phyloP scores from a whole-genome alignment of 1,139 yeast species.

The Candida pseudocylindracea region DNA sequence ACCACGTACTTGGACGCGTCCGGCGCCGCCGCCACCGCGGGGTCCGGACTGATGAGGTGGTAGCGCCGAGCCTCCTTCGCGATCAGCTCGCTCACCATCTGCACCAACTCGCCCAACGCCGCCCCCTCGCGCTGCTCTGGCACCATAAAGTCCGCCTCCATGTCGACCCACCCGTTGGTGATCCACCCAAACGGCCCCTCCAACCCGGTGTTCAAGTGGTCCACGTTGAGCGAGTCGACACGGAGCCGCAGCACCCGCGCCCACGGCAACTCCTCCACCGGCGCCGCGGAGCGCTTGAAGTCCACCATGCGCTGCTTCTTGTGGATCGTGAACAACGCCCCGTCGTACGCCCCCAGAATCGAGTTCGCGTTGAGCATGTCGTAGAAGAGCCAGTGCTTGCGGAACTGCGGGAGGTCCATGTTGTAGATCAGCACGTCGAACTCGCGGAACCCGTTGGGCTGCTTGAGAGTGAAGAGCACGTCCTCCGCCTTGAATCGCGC shows the following conservation, averaged over 20 bases:
- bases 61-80: slow-evolving; percentile 15
- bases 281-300: slow-evolving; percentile 3
- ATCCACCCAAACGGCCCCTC: slow-evolving; percentile 98
- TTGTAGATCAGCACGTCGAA: slow-evolving; percentile 73
- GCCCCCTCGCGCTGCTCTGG: slow-evolving; percentile 35
- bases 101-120: slow-evolving; percentile 17
- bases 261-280: slow-evolving; percentile 13
- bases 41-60: no score
- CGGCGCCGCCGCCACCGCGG: no score
- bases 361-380: slow-evolving; percentile 71
- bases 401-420: slow-evolving; percentile 54
- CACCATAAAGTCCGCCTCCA: slow-evolving; percentile 74
- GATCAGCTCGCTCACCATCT: slow-evolving; percentile 16
- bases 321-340: slow-evolving; percentile 79
- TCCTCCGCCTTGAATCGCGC: slow-evolving; percentile 70
- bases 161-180: slow-evolving; percentile 72
- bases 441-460: slow-evolving; percentile 64
- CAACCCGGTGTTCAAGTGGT: slow-evolving; percentile 74
- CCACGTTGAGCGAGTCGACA: slow-evolving; percentile 67
- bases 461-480: slow-evolving; percentile 56
- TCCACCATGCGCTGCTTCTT: slow-evolving; percentile 40
- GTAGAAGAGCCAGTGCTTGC: slow-evolving; percentile 86
- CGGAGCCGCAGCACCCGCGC: slow-evolving; percentile 56
- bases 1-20: slow-evolving; percentile 36
- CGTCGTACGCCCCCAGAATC: slow-evolving; percentile 82